A percentile compares a stretch with the other conserved stretches of the same genome.
Evolutionary conservation across 2,329 filamentous ascomycete species (phyloP).

Genomic region (Mycosphaerella arachidis): DNA sequence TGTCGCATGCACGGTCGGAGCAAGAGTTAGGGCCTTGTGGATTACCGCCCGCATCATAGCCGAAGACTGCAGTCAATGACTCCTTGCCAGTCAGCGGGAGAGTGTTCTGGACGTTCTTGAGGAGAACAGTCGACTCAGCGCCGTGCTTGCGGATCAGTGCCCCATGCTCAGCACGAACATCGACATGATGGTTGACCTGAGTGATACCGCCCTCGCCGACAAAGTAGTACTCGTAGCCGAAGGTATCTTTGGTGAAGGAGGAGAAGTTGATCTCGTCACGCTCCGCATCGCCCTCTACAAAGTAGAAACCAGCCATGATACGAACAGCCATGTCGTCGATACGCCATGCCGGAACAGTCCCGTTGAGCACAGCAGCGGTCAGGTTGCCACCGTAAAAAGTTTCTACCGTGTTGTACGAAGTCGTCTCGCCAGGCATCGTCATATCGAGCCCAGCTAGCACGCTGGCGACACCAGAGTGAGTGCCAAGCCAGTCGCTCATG

Average conservation of each 20-base stretch:
- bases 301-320: constrained; percentile 42
- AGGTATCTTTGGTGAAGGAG: constrained; percentile 52
- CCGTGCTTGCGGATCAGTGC: constrained; percentile 63
- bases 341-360: constrained; percentile 27
- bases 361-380: constrained; percentile 32
- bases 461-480: constrained; percentile 35
- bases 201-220: constrained; percentile 54
- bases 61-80: constrained; percentile 47
- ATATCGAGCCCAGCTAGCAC: constrained; percentile 32
- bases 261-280: constrained; percentile 44
- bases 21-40: constrained; percentile 46
- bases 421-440: constrained; percentile 56
- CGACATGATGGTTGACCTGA: constrained; percentile 70
- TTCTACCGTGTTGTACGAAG: constrained; percentile 64
- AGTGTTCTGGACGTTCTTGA: constrained; percentile 60
- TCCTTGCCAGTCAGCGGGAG: constrained; percentile 49
- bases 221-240: constrained; percentile 61
- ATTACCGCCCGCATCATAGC: constrained; percentile 46
- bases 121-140: constrained; percentile 49
- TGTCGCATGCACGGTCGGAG: constrained; percentile 42
- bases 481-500: constrained; percentile 49
- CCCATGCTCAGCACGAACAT: constrained; percentile 71
- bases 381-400: constrained; percentile 49
- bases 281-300: constrained; percentile 46
- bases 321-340: constrained; percentile 34